These are phyloP conservation scores for Neophaeococcomyces aloes DNA, from an alignment of 2,329 filamentous ascomycete species.

Conservation along the genomic window DNA sequence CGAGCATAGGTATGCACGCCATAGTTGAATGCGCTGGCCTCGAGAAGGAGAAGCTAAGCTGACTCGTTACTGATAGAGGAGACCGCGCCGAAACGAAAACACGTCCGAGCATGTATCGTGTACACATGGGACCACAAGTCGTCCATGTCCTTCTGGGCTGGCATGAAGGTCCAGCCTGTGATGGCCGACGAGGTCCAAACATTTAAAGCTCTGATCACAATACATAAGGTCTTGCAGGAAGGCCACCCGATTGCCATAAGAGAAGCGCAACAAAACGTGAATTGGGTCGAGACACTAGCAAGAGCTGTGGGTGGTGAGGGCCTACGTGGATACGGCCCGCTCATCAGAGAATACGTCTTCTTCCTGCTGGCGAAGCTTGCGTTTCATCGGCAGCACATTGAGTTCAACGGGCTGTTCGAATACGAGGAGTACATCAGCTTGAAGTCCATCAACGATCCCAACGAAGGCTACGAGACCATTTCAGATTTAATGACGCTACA, in stretches of 20 bases:
- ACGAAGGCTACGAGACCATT: constrained; percentile 94
- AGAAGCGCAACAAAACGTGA: constrained; percentile 78
- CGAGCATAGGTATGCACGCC: constrained; percentile 44
- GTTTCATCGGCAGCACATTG: constrained; percentile 94
- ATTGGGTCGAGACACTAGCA: constrained; percentile 87
- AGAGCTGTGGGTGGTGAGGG: constrained; percentile 66
- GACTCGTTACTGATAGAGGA: constrained; percentile 25
- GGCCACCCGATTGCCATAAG: constrained; percentile 79
- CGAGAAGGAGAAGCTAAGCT: background rate
- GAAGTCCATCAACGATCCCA: constrained; percentile 96
- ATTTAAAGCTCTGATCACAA: constrained; percentile 93
- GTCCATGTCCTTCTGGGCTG: constrained; percentile 88
- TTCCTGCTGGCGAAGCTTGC: constrained; percentile 87
- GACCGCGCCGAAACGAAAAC: constrained; percentile 52
- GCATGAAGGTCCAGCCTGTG: constrained; percentile 72
- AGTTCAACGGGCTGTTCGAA: constrained; percentile 96
- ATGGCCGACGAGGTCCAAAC: constrained; percentile 97
- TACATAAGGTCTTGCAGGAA: constrained; percentile 96
- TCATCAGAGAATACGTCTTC: constrained; percentile 95
- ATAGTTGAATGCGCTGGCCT: background rate
- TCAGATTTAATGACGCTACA: constrained; percentile 92
- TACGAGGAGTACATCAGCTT: constrained; percentile 98
- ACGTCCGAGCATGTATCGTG: constrained; percentile 95
- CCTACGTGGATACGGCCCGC: constrained; percentile 71
- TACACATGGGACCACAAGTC: constrained; percentile 99